Evolutionary conservation across 331 rosid genomes (phyloP).

Genomic region (Stylosanthes scabra): DNA sequence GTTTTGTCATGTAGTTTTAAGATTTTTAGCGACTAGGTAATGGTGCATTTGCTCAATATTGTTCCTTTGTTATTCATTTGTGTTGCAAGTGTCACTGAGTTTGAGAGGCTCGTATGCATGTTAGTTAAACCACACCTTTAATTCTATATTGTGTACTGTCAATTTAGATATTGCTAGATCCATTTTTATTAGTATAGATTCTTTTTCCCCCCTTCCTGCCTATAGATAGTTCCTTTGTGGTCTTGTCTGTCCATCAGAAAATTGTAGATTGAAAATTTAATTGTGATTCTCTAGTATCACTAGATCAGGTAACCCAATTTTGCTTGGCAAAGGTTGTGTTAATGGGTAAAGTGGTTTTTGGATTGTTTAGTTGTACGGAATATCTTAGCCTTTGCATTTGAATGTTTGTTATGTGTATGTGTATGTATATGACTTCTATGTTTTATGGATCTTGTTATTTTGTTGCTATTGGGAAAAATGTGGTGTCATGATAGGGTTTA

Average conservation of each 20-base stretch:
- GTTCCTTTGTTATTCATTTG: conserved; percentile 1
- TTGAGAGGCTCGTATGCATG: neutral
- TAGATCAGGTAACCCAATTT: neutral
- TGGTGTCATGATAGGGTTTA: conserved; percentile 24
- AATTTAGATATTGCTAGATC: neutral
- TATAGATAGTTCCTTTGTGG: neutral
- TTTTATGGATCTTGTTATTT: conserved; percentile 13
- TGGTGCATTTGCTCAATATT: neutral
- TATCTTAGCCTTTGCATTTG: conserved; percentile 25
- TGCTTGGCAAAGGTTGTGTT: neutral
- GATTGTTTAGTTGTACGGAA: neutral
- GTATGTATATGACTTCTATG: neutral
- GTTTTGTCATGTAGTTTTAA: neutral
- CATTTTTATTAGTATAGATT: conserved; percentile 1
- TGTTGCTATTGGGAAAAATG: conserved; percentile 16
- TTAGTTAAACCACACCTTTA: conserved; percentile 10
- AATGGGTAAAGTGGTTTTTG: neutral
- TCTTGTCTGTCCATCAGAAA: neutral
- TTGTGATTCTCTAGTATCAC: neutral
- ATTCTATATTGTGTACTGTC: conserved; percentile 13
- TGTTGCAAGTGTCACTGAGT: neutral
- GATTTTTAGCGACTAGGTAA: conserved; percentile 1
- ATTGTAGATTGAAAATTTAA: neutral
- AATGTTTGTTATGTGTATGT: neutral
- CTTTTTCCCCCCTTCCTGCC: too few relatives aligned